phyloP scores from a whole-genome alignment of 257 asterid species.

The Solanum megistacrolobum region DNA sequence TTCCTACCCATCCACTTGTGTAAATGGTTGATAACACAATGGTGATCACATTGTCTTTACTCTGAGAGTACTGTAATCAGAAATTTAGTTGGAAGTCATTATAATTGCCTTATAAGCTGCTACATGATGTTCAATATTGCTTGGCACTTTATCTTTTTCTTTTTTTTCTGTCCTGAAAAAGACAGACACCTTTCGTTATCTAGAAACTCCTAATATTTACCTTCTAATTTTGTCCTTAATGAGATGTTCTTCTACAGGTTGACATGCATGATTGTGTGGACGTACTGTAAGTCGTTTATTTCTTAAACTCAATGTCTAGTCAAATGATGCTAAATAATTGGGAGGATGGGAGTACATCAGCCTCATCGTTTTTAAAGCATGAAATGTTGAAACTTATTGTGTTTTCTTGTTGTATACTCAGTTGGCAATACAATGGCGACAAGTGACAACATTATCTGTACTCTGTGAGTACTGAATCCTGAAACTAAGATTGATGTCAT shows the following conservation, averaged over 20 bases:
- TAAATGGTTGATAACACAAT: constrained; percentile 66
- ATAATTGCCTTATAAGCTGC: not conserved
- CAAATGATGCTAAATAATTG: not conserved
- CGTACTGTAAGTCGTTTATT: not conserved
- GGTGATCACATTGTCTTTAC: constrained; percentile 51
- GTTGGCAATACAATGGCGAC: constrained; percentile 61
- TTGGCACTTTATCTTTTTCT: not conserved
- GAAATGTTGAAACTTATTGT: not conserved
- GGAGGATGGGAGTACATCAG: not conserved
- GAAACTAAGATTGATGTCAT: not conserved
- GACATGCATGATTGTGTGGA: not conserved
- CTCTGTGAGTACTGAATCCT: constrained; percentile 57
- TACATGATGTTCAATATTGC: not conserved
- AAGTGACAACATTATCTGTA: constrained; percentile 44
- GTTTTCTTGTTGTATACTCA: constrained; percentile 25
- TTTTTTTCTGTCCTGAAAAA: not conserved
- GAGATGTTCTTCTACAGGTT: not conserved
- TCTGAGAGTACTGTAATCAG: constrained; percentile 54
- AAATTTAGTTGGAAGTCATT: not conserved
- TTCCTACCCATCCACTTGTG: constrained; percentile 92
- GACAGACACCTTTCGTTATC: too few relatives aligned
- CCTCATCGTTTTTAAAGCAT: not conserved
- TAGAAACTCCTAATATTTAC: not conserved
- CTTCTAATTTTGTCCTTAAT: not conserved
- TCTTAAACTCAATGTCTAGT: not conserved